These are phyloP conservation scores for Apiospora arundinis DNA, from an alignment of 2,329 filamentous ascomycete genomes.

Conservation along the genomic window DNA sequence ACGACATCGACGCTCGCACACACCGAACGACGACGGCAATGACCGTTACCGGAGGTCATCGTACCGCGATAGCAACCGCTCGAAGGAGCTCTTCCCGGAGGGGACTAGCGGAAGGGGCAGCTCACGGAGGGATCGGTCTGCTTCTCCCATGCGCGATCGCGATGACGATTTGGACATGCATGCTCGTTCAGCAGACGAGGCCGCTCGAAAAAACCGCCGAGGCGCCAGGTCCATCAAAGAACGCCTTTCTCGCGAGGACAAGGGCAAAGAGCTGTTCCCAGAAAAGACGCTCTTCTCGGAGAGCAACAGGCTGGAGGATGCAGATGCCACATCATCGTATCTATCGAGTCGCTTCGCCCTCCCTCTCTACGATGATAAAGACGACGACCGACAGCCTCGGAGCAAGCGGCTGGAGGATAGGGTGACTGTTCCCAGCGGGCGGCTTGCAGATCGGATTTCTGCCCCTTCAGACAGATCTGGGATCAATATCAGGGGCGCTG, in stretches of 20 bases:
- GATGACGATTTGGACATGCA: conserved; percentile 50
- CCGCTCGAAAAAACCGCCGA: conserved; percentile 47
- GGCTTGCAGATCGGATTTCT: conserved; percentile 45
- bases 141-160: conserved; percentile 54
- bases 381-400: conserved; percentile 34
- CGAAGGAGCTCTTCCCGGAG: conserved; percentile 69
- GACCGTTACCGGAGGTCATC: conserved; percentile 34
- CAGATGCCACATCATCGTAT: conserved; percentile 59
- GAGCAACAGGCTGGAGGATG: conserved; percentile 58
- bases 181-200: conserved; percentile 37
- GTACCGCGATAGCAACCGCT: conserved; percentile 48
- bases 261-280: conserved; percentile 66
- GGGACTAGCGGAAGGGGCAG: conserved; percentile 37
- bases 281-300: conserved; percentile 46
- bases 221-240: conserved; percentile 54
- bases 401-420: conserved; percentile 37
- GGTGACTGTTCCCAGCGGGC: conserved; percentile 35
- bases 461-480: conserved; percentile 39
- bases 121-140: conserved; percentile 54
- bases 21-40: conserved; percentile 35
- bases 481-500: conserved; percentile 67
- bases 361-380: conserved; percentile 53
- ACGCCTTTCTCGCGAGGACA: conserved; percentile 46
- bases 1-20: conserved; percentile 44
- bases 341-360: conserved; percentile 55